Base-by-base conservation (phyloP, 1,284 basidiomycete species). In the Gomphus bonarii region DNA sequence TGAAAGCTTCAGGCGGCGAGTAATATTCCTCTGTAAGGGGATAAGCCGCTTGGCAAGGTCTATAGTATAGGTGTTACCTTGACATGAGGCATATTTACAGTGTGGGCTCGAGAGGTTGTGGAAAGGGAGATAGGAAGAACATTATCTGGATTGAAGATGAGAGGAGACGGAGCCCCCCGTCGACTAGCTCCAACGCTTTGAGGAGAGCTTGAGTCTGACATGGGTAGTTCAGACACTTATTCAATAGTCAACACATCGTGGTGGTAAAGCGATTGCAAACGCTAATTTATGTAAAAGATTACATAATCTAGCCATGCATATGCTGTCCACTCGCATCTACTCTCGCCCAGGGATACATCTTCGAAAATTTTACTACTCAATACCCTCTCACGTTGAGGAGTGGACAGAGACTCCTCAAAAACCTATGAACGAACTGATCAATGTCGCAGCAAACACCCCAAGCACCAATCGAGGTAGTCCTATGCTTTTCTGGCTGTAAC, bases 21-120 rank as follows among this genome's bases (percentile, higher is more conserved):
- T 91, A 65, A 98, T 91, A 74, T 98, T 95, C 59, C 92, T 83
- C 57, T 91, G 80, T 65, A 94, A 95, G 47, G 90, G 85, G 86
- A 89, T 91, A n/a, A 52, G 50, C 14, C 8, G 30, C 2, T 40
- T 57, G 52, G 60, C 59, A 42, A 52, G 30, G 18, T 20, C 14
- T 18, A 60, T 40, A 42, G 48, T 38, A 25, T 43, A 47, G 14
- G n/a, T 30, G 16, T 25, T 53, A 58, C 56, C 50, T 58, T 58
- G 33, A 58, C 56, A 53, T 58, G 56, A n/a, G 56, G 60, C 59
- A 50, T 53, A 50, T 55, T 46, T 11, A 47, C 59, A 7, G 50
- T 46, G 25, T 49, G 52, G 22, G 33, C 50, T 7, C 44, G 59
- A 49, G 51, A 38, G 48, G 55, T 25, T 36, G 48, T 33, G 16